Base-by-base conservation (phyloP, 768 basidiomycete species). In the Tricholomella constricta region DNA sequence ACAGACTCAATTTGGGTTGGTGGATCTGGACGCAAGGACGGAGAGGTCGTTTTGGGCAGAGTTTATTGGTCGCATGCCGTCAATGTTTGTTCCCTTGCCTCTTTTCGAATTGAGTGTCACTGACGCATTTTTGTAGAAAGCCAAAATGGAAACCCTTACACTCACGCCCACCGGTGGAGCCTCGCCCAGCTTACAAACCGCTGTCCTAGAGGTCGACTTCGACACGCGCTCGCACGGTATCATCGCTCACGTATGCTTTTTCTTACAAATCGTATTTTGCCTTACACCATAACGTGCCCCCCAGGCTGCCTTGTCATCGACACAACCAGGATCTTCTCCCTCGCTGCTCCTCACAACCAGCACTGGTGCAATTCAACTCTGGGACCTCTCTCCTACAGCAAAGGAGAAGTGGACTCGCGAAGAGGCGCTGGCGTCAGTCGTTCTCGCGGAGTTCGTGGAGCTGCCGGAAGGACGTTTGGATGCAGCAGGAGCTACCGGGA, bases 311-410 rank as follows among this genome's bases (percentile, higher is more conserved):
- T 1, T 65, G 86, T 45, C 76, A 4, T 73, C 71, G n/a, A 72
- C 75, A 51, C 68, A 74, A 1, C 62, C 69, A 26, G 67, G 67
- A 4, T 60, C 61, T 63, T 6, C 71, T 78, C 15, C 74, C 8
- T 62, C 77, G 1, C 73, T 85, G 6, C 65, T 85, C 17, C 49
- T 92, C 17, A 84, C 85, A 1, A 89, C 89, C 0, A 80, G 82
- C n/a, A 86, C 88, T 2, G 92, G 91, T 9, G 76, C 89, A 4
- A 61, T 94, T 23, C 88, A 94, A 59, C 69, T 88, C 8, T 91
- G 91, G 89, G 72, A 82, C 42, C 77, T 80, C 20, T 74, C 82
- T 25, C n/a, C 51, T 22, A 25, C 44, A 25, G 11, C 51, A 8
- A 63, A 74, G 31, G 70, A 83, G 25, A 74, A 79, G 25, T 96